These are phyloP conservation scores for Pseudogymnoascus sp. DNA, from an alignment of 2,329 filamentous ascomycete species.

Conservation along the genomic window DNA sequence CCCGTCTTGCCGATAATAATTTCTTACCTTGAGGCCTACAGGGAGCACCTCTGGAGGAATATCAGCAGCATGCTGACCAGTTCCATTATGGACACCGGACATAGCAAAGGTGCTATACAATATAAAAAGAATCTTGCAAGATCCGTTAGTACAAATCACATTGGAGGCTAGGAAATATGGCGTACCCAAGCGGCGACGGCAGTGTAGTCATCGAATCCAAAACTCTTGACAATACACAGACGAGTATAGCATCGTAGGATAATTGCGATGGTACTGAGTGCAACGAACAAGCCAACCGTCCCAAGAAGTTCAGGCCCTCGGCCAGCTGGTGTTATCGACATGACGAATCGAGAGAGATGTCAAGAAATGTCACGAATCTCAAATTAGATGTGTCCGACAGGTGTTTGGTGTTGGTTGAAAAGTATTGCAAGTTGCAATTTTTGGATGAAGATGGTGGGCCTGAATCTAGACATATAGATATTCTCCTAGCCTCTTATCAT, in stretches of 20 bases:
- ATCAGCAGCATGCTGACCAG: slow-evolving; percentile 20
- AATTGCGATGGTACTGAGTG: slow-evolving; percentile 26
- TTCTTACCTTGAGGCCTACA: slow-evolving; percentile 23
- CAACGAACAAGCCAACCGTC: slow-evolving; percentile 26
- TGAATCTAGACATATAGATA: not conserved
- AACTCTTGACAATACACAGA: slow-evolving; percentile 22
- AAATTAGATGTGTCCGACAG: not conserved
- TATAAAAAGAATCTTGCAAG: slow-evolving; percentile 3
- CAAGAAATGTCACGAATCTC: not conserved
- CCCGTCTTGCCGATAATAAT: not conserved
- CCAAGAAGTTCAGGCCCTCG: slow-evolving; percentile 14
- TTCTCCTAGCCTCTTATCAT: not conserved
- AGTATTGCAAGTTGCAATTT: not conserved
- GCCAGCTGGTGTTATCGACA: slow-evolving; percentile 10
- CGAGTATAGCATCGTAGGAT: slow-evolving; percentile 25
- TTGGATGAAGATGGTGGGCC: not conserved
- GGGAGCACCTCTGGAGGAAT: slow-evolving; percentile 20
- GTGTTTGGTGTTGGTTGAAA: not conserved
- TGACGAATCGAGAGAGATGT: slow-evolving; percentile 1
- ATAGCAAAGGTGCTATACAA: slow-evolving; percentile 21
- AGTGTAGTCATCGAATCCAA: slow-evolving; percentile 24
- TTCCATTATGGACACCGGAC: slow-evolving; percentile 22
- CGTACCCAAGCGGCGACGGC: slow-evolving; percentile 20
- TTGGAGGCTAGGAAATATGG: not conserved
- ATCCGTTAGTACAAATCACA: not conserved